Evolutionary conservation across 306 rosid genomes (phyloP).

Genomic region (Citrullus amarus): DNA sequence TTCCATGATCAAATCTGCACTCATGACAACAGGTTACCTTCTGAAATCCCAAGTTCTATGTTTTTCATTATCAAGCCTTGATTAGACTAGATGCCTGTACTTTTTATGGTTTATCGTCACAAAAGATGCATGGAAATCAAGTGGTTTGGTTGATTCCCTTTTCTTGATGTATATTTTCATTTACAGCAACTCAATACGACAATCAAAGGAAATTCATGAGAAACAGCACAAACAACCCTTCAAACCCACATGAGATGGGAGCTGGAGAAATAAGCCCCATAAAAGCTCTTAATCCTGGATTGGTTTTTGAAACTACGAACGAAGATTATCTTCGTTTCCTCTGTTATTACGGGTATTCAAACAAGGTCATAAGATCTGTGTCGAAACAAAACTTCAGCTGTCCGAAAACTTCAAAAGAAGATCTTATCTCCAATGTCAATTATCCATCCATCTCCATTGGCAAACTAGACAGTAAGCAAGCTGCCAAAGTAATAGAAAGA

Average conservation of each 20-base stretch:
- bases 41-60: not conserved
- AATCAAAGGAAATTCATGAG: slow-evolving; percentile 62
- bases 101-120: not conserved
- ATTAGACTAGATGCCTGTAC: not conserved
- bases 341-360: slow-evolving; percentile 58
- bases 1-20: slow-evolving; percentile 85
- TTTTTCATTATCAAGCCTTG: not conserved
- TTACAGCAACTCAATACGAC: slow-evolving; percentile 53
- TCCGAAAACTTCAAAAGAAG: slow-evolving; percentile 44
- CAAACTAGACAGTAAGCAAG: slow-evolving; percentile 30
- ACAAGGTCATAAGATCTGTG: slow-evolving; percentile 44
- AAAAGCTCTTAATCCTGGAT: slow-evolving; percentile 72
- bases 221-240: slow-evolving; percentile 40
- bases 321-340: slow-evolving; percentile 63
- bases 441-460: slow-evolving; percentile 81
- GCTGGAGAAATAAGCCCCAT: slow-evolving; percentile 76
- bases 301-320: slow-evolving; percentile 48
- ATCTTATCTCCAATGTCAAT: slow-evolving; percentile 62
- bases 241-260: slow-evolving; percentile 76
- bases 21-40: slow-evolving; percentile 79
- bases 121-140: not conserved
- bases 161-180: not conserved
- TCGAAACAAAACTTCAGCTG: slow-evolving; percentile 50
- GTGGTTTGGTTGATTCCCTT: not conserved
- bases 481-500: slow-evolving; percentile 35